A percentile compares a stretch with the other conserved stretches of the same genome.
Evolutionary conservation across 202 grass and related monocot species (phyloP).

Genomic region (Panicum hallii): DNA sequence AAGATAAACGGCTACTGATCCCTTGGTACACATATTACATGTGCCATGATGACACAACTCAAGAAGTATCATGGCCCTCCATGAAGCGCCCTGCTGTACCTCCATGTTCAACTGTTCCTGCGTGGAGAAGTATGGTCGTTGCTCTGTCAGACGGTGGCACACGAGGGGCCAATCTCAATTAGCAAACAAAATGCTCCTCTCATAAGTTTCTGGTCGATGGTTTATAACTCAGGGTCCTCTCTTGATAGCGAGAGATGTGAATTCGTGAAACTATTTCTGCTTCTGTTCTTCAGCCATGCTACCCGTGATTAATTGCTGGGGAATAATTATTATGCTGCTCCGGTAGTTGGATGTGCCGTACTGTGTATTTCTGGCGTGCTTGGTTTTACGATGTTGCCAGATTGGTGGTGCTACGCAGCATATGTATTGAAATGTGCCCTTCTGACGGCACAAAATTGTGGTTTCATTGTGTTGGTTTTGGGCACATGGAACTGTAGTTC

Average conservation of each 20-base stretch:
- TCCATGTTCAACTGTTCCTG: conserved; percentile 40
- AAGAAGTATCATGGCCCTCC: conserved; percentile 40
- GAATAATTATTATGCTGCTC: conserved; percentile 47
- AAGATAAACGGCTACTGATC: conserved; percentile 83
- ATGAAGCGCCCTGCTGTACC: conserved; percentile 36
- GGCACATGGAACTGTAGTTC: neutral
- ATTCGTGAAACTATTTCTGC: conserved; percentile 38
- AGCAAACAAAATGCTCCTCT: conserved; percentile 52
- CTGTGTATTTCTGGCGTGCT: conserved; percentile 39
- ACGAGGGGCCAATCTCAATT: conserved; percentile 34
- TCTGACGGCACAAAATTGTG: neutral
- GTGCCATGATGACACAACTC: conserved; percentile 33
- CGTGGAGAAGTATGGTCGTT: conserved; percentile 32
- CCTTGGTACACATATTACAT: conserved; percentile 30
- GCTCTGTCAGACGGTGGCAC: conserved; percentile 23
- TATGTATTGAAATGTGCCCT: conserved; percentile 5
- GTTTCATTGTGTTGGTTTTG: conserved; percentile 17
- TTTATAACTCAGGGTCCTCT: conserved; percentile 25
- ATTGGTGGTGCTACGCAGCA: neutral
- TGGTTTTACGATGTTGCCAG: conserved; percentile 50
- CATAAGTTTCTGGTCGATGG: conserved; percentile 31
- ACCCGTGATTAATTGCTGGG: conserved; percentile 35
- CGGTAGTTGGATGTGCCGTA: conserved; percentile 22
- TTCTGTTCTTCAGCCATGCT: conserved; percentile 36
- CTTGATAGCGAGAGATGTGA: conserved; percentile 41